Conservation (phyloP, 768 basidiomycete genomes). For the Lentinus tigrinus region DNA sequence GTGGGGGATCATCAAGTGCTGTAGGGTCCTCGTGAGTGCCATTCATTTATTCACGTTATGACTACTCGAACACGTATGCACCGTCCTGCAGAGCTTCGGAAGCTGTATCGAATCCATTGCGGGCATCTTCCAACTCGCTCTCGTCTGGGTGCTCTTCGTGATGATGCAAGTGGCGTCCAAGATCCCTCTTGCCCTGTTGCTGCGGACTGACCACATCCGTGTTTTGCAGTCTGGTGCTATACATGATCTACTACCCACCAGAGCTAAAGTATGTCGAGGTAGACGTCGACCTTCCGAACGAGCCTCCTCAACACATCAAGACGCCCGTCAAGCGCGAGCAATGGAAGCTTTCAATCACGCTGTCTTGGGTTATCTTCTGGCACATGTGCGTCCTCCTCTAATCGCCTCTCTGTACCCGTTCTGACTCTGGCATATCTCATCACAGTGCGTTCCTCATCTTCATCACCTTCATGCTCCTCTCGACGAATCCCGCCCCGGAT, state of each 20-base stretch:
- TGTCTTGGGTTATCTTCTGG: conserved; percentile 66
- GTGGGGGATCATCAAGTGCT: conserved; percentile 81
- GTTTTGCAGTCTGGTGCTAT: conserved; percentile 76
- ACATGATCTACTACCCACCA: conserved; percentile 87
- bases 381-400: conserved; percentile 63
- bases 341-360: conserved; percentile 77
- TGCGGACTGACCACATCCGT: too few species aligned
- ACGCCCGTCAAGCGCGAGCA: conserved; percentile 55
- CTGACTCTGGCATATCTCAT: neutral
- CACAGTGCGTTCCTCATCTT: conserved; percentile 53
- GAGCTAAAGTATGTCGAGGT: conserved; percentile 70
- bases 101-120: conserved; percentile 78
- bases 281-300: conserved; percentile 41
- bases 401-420: neutral
- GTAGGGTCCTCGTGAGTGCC: conserved; percentile 65
- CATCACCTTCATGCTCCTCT: conserved; percentile 62
- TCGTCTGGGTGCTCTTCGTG: conserved; percentile 85
- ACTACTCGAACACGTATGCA: neutral
- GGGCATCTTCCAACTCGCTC: conserved; percentile 76
- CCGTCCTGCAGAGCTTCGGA: conserved; percentile 50
- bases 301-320: conserved; percentile 43
- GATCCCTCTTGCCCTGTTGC: too few species aligned
- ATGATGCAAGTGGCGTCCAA: conserved; percentile 63
- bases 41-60: neutral
- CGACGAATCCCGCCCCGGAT: conserved; percentile 40